phyloP scores from a whole-genome alignment of 148 eudicot species.

The Silene uniflora region DNA sequence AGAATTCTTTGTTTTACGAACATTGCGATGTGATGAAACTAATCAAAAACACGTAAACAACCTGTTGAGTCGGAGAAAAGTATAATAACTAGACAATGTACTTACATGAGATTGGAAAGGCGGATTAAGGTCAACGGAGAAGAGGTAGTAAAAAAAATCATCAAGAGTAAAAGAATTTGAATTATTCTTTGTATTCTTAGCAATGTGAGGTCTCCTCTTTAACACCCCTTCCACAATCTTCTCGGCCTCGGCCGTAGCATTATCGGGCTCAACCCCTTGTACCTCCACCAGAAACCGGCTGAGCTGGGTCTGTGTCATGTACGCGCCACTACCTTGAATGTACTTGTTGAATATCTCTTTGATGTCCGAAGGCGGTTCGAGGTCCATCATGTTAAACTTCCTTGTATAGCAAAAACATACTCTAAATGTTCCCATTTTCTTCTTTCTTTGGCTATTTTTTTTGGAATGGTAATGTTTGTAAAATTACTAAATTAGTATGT shows the following conservation, averaged over 20 bases:
- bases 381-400: conserved; percentile 44
- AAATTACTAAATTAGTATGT: no score
- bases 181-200: conserved; percentile 40
- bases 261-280: conserved; percentile 34
- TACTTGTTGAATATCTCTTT: conserved; percentile 43
- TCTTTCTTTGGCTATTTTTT: neutral
- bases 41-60: no score
- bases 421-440: conserved; percentile 56
- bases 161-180: conserved; percentile 47
- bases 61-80: no score
- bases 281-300: conserved; percentile 46
- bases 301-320: conserved; percentile 63
- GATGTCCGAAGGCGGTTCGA: conserved; percentile 68
- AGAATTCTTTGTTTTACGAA: no score
- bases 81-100: neutral
- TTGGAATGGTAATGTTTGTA: neutral
- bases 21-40: no score
- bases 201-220: conserved; percentile 46
- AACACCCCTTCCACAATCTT: conserved; percentile 44
- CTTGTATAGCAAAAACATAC: conserved; percentile 67
- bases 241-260: conserved; percentile 32
- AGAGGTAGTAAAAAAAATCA: conserved; percentile 64
- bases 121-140: conserved; percentile 61
- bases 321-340: conserved; percentile 40
- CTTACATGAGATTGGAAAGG: conserved; percentile 53